Base-by-base conservation (phyloP, 1,139 yeast genomes). In the Hyphopichia pseudoburtonii region DNA sequence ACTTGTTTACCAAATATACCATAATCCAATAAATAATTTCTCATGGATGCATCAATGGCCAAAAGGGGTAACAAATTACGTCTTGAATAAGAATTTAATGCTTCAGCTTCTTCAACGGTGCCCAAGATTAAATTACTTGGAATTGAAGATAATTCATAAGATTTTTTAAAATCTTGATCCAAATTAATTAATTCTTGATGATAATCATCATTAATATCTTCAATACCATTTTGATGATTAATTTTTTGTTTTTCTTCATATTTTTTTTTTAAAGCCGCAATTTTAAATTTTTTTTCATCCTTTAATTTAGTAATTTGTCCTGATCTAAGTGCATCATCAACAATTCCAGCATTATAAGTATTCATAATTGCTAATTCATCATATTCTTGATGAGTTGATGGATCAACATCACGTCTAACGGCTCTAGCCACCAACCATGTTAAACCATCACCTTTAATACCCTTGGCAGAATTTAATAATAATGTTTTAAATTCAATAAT, bases 331-430 rank as follows among this genome's bases (percentile, higher is more conserved):
- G 73, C 61, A 49, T 75, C 80, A 47, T 74, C 76, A 30, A 87
- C 85, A 14, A 80, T 69, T 8, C 92, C 92, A 8, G 82, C 76
- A 50, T 83, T 82, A 56, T 83, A 85, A n/a, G 92, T 84, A 63
- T 84, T 85, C 38, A 84, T 65, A n/a, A 85, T 63, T 30, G 78
- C 79, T 50, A 84, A 66, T 24, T 72, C 67, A 40, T 70, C 70
- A 47, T 59, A 76, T 44, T 50, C 60, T 17, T 16, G 16, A 24
- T 29, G 24, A 12, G 21, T 7, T 12, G 16, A 17, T 3, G 61
- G 55, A 28, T 54, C 62, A 21, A 56, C 54, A 33, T 49, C 48
- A 40, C 64, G 66, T 44, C 62, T 56, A 31, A 62, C 60, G 34
- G 78, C 71, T 50, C 78, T 78, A 2, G 85, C 85, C n/a, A 81